Base-by-base conservation (phyloP, 2,329 filamentous ascomycete species). In the Knoxdaviesia capensis region DNA sequence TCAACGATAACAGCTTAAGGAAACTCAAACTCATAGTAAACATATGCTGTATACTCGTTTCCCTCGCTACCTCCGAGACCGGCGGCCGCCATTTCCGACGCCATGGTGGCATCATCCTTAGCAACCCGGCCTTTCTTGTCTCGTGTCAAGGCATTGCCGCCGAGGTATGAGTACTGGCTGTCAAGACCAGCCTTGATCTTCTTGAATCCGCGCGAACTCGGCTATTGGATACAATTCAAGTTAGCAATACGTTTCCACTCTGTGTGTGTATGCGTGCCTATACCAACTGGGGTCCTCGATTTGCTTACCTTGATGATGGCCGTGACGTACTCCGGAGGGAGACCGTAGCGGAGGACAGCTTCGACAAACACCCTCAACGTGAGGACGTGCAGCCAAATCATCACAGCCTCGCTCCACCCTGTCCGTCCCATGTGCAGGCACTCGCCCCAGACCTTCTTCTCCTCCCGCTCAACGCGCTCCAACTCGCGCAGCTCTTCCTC, bases 1-100 rank as follows among this genome's bases (percentile, higher is more conserved):
- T 20, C 20, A 20, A 20, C 20, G 20, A 20, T 10, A 31, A 28
- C 34, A 28, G 9, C 35, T 39, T 48, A 66, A 32, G 68, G 66
- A 44, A 96, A 76, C 55, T 90, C 83, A 56, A 96, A 82, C 57
- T 94, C 84, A 62, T 96, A 98, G 66, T 87, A 94, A 55, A 96
- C 90, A 61, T 92, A 98, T 36, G 90, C 80, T 46, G 85, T 90
- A 64, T 96, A 98, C 58, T 94, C 86, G 50, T 73, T 68, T 42
- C 77, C 78, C 45, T 86, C 82, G 11, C 74, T 75, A 36, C 73
- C 71, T 29, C 66, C 69, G 40, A 79, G 57, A 30, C 75, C 80
- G 4, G 78, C 79, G 3, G 80, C 78, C 36, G 85, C 83, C 71
- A 94, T 82, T 51, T 96, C 88, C 34, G 77, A 80, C 36, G 81